Evolutionary conservation across 2,329 filamentous ascomycete genomes (phyloP), one percentile per base, ranked within the genome.

Genomic region (Penicillium sp.): DNA sequence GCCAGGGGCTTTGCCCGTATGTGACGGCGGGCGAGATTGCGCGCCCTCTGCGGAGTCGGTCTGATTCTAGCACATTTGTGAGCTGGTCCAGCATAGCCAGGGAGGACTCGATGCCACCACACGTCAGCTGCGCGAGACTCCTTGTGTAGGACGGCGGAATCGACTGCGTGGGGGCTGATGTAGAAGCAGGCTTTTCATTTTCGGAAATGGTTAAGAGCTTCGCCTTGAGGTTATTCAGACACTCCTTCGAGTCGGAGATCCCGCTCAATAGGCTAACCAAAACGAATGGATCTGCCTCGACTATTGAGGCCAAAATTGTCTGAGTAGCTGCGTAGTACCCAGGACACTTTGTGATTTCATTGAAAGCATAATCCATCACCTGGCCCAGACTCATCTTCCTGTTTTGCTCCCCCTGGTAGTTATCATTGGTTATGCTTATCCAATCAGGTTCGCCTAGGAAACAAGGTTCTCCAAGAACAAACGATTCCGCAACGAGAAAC

Each of bases 331-430:
- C 58, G 7, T 50, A 30, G 31, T 64, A 64, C 2, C 58, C 62
- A 31, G 62, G 62, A 47, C 59, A 64, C 52, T 64, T 64, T 15
- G 58, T 58, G 7, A 64, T 41, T 49, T 64, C 62, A 29, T 58
- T 56, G 23, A 64, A 64, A 5, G 50, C 50, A 23, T 56, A 44
- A 19, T 64, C 62, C 35, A 56, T 47, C 7, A 29, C 56, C 29
- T 51, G 49, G 31, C 54, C 62, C 30, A 64, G 30, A 23, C 31
- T 59, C 3, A 45, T 38, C 15, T 49, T 19, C 38, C 48, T 35
- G 15, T 45, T 35, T 30, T 48, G 35, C 31, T 61, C 49, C 49
- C 44, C 47, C 35, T 41, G 13, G 35, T 41, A 23, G 15, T 51
- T 35, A 23, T 29, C 23, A 23, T 58, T 15, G n/a, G 19, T 30